phyloP scores from a whole-genome alignment of 352 stramenopile species.

The Phytophthora niederhauseri region DNA sequence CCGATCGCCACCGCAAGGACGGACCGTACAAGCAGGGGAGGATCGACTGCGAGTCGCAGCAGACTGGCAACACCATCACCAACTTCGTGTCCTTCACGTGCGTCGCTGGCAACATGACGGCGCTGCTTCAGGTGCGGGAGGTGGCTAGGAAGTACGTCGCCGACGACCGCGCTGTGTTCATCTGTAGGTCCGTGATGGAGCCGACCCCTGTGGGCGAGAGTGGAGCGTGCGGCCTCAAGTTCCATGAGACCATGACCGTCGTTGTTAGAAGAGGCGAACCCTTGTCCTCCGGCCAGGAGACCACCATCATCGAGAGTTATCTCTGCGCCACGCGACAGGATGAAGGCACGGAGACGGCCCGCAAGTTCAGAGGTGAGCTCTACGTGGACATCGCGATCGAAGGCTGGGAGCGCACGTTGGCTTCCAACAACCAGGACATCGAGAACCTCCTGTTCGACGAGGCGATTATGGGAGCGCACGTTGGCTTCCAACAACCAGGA shows the following conservation, averaged over 20 bases:
- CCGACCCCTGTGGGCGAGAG: constrained; percentile 12
- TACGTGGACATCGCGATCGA: constrained; percentile 38
- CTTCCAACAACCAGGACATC: constrained; percentile 48
- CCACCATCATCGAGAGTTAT: constrained; percentile 37
- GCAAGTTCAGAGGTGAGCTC: constrained; percentile 30
- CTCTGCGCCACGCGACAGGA: constrained; percentile 33
- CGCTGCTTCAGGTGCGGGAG: constrained; percentile 29
- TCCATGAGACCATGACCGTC: constrained; percentile 35
- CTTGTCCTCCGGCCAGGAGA: constrained; percentile 17
- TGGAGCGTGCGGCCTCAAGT: constrained; percentile 16
- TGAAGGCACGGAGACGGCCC: constrained; percentile 23
- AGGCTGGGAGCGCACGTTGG: constrained; percentile 31
- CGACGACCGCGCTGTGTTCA: constrained; percentile 26
- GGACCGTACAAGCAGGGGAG: constrained; percentile 23
- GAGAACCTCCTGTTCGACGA: constrained; percentile 55
- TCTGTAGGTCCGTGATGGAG: constrained; percentile 32
- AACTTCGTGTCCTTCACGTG: constrained; percentile 34
- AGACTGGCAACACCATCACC: constrained; percentile 18
- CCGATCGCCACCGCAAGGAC: constrained; percentile 27
- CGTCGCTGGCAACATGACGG: constrained; percentile 20
- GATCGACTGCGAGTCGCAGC: constrained; percentile 29
- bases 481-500: constrained; percentile 46
- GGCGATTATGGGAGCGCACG: constrained; percentile 26
- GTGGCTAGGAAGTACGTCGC: constrained; percentile 27
- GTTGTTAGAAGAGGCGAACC: constrained; percentile 23